Evolutionary conservation across 805 yeast species (phyloP).

Genomic region (Metschnikowia continentalis): DNA sequence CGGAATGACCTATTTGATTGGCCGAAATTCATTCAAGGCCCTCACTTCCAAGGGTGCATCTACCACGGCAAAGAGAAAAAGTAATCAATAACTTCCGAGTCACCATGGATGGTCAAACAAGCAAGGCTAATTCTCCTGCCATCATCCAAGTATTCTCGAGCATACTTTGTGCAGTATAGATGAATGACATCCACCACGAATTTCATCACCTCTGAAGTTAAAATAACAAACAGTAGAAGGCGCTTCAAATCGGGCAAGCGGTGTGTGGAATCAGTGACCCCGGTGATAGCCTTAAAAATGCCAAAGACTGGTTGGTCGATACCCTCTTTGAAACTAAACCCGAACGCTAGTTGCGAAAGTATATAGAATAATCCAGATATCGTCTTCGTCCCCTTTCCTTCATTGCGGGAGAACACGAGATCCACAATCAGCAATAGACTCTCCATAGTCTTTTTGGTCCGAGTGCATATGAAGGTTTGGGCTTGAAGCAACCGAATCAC

Average conservation of each 20-base stretch:
- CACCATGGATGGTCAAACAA: slow-evolving; percentile 11
- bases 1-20: slow-evolving; percentile 72
- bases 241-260: not conserved
- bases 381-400: not conserved
- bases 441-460: not conserved
- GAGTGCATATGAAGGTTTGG: not conserved
- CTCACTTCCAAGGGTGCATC: slow-evolving; percentile 1
- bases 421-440: slow-evolving; percentile 2
- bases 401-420: slow-evolving; percentile 5
- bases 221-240: slow-evolving; percentile 4
- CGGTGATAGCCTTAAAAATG: slow-evolving; percentile 6
- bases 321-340: slow-evolving; percentile 9
- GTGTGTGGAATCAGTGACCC: slow-evolving; percentile 1
- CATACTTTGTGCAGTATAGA: slow-evolving; percentile 10
- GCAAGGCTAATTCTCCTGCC: slow-evolving; percentile 7
- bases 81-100: slow-evolving; percentile 9
- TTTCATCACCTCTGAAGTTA: slow-evolving; percentile 6
- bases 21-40: slow-evolving; percentile 60
- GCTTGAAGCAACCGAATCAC: slow-evolving; percentile 3
- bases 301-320: slow-evolving; percentile 1
- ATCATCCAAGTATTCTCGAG: not conserved
- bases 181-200: slow-evolving; percentile 12
- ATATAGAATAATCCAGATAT: slow-evolving; percentile 8
- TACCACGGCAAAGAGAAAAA: slow-evolving; percentile 9
- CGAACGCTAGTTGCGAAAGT: slow-evolving; percentile 14